Conservation (phyloP, 768 basidiomycete species). For the Rhizopogon vinicolor region DNA sequence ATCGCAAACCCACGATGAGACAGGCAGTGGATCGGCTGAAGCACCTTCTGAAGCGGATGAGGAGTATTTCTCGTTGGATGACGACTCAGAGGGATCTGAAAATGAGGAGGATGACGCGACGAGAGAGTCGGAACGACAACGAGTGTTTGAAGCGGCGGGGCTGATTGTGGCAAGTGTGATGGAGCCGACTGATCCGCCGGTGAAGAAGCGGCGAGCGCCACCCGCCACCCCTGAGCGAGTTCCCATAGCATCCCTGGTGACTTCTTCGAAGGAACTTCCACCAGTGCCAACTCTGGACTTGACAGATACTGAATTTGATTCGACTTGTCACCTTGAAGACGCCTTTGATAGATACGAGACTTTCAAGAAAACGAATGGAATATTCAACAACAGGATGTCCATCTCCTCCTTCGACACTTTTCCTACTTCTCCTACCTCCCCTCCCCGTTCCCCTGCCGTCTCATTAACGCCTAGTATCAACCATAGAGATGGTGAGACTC, state of each 20-base stretch:
- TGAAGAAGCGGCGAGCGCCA: slow-evolving; percentile 21
- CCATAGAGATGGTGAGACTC: slow-evolving; percentile 29
- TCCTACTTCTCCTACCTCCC: slow-evolving; percentile 31
- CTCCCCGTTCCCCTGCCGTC: slow-evolving; percentile 35
- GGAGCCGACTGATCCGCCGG: slow-evolving; percentile 37
- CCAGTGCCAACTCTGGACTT: slow-evolving; percentile 37
- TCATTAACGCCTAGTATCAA: slow-evolving; percentile 25
- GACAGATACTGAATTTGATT: slow-evolving; percentile 23
- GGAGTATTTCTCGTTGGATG: slow-evolving; percentile 25
- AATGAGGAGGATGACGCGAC: slow-evolving; percentile 44
- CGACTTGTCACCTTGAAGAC: slow-evolving; percentile 58
- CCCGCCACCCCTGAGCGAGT: slow-evolving; percentile 17
- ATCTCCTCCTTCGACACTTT: slow-evolving; percentile 54
- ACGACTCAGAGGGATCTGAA: slow-evolving; percentile 21
- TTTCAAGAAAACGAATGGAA: slow-evolving; percentile 54
- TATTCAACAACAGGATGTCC: slow-evolving; percentile 50
- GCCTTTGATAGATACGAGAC: slow-evolving; percentile 88
- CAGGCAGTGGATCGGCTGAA: slow-evolving; percentile 8
- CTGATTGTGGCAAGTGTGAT: slow-evolving; percentile 57
- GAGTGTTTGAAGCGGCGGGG: slow-evolving; percentile 87
- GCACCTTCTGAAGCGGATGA: slow-evolving; percentile 31
- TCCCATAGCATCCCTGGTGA: slow-evolving; percentile 5
- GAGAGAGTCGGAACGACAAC: slow-evolving; percentile 70
- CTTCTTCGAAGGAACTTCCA: slow-evolving; percentile 48
- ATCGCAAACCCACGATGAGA: no score